Conservation (phyloP, 2,329 filamentous ascomycete species). For the Penicillium italicum region DNA sequence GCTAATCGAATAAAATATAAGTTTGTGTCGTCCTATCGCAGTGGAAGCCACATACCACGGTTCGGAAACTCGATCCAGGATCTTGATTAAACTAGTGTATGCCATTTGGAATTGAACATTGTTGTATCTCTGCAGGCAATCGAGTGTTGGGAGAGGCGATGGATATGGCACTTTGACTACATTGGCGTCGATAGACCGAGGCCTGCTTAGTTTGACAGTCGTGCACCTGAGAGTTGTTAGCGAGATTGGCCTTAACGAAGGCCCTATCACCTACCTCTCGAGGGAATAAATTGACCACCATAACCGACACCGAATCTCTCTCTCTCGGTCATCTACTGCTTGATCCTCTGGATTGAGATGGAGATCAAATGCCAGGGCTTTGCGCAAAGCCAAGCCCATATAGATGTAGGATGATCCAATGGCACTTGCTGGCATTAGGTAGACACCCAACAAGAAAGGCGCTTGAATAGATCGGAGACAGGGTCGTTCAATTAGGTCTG, state of each 20-base stretch:
- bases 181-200: slow-evolving; percentile 13
- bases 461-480: slow-evolving; percentile 35
- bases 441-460: slow-evolving; percentile 34
- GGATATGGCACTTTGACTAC: slow-evolving; percentile 12
- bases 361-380: slow-evolving; percentile 52
- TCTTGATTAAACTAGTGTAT: slow-evolving; percentile 27
- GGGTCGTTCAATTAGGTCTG: slow-evolving; percentile 35
- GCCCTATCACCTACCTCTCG: slow-evolving; percentile 14
- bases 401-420: slow-evolving; percentile 34
- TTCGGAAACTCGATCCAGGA: slow-evolving; percentile 32
- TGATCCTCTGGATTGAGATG: slow-evolving; percentile 34
- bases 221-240: slow-evolving; percentile 21
- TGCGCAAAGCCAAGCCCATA: slow-evolving; percentile 50
- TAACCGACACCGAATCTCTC: slow-evolving; percentile 47
- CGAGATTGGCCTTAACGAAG: slow-evolving; percentile 25
- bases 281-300: slow-evolving; percentile 52
- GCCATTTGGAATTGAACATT: slow-evolving; percentile 36
- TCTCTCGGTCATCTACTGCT: slow-evolving; percentile 41
- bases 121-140: slow-evolving; percentile 27
- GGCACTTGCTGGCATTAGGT: slow-evolving; percentile 35
- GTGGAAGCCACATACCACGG: slow-evolving; percentile 2
- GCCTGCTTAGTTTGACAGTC: slow-evolving; percentile 16
- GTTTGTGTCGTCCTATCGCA: neutral
- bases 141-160: slow-evolving; percentile 7
- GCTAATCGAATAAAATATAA: neutral